Conservation (phyloP, 1,139 yeast species). For the Zygosaccharomyces pseudobailii region DNA sequence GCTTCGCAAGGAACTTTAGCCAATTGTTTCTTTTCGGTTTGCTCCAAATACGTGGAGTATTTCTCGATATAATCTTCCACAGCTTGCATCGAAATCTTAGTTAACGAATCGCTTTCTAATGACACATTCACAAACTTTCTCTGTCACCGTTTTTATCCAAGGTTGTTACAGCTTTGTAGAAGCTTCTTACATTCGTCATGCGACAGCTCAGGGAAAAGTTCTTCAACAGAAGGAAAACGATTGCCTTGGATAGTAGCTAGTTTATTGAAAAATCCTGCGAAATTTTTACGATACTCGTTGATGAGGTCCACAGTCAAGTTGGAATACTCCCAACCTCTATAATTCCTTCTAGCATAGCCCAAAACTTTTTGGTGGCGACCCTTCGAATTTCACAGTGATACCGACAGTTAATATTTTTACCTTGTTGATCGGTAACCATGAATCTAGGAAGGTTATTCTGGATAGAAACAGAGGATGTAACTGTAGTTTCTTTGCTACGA, state of each 20-base stretch:
- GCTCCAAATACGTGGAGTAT: constrained; percentile 41
- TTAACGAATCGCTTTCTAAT: constrained; percentile 74
- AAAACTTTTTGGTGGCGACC: constrained; percentile 74
- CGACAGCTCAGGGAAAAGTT: constrained; percentile 38
- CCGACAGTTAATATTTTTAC: constrained; percentile 71
- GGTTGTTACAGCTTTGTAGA: constrained; percentile 42
- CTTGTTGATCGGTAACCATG: constrained; percentile 51
- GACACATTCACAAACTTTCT: constrained; percentile 60
- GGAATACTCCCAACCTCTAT: constrained; percentile 80
- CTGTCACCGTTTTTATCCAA: constrained; percentile 63
- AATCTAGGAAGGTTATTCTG: constrained; percentile 70
- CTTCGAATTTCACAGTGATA: constrained; percentile 77
- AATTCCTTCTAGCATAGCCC: constrained; percentile 72
- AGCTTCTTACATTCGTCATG: constrained; percentile 42
- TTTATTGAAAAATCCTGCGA: constrained; percentile 54
- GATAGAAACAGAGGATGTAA: constrained; percentile 66
- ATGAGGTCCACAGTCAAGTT: constrained; percentile 67
- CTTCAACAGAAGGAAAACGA: constrained; percentile 40
- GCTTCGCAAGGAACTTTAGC: constrained; percentile 86
- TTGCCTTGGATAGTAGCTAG: constrained; percentile 26
- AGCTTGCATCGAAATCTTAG: constrained; percentile 57
- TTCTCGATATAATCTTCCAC: constrained; percentile 62
- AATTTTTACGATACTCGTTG: constrained; percentile 53
- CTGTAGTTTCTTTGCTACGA: constrained; percentile 55
- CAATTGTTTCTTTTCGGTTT: constrained; percentile 50